A percentile compares a stretch with the other conserved stretches of the same genome.
These are phyloP conservation scores for Drosera spatulata DNA, from an alignment of 179 eudicot species.

Conservation along the genomic window DNA sequence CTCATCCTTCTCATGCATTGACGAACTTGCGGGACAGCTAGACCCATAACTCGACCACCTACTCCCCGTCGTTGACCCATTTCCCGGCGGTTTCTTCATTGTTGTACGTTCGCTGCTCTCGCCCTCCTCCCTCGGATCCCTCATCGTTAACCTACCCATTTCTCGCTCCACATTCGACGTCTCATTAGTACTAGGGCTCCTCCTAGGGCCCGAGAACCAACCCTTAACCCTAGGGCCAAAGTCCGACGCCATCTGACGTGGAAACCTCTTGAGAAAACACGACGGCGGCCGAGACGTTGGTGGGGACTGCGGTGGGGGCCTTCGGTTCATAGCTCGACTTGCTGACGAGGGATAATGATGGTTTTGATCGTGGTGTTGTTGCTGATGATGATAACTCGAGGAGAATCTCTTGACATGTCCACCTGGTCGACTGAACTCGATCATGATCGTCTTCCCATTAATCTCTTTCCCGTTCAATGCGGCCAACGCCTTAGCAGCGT, in stretches of 20 bases:
- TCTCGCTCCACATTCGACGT: conserved; percentile 5
- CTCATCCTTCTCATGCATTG: no score
- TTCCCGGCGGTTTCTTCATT: background rate
- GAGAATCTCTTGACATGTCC: conserved; percentile 27
- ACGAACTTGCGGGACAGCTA: no score
- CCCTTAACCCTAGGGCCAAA: background rate
- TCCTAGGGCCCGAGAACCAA: background rate
- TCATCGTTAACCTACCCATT: conserved; percentile 5
- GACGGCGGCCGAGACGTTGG: conserved; percentile 4
- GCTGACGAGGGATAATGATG: background rate
- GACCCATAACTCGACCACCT: no score
- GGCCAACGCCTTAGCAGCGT: conserved; percentile 58
- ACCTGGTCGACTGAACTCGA: conserved; percentile 87
- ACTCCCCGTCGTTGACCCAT: no score
- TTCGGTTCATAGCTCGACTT: background rate
- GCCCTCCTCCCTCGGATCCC: background rate
- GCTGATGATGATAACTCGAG: background rate
- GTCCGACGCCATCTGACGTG: background rate
- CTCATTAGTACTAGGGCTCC: conserved; percentile 8
- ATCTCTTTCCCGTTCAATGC: conserved; percentile 80
- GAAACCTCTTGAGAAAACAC: background rate
- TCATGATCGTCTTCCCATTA: conserved; percentile 31
- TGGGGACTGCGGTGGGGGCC: conserved; percentile 4
- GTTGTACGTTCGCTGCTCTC: background rate
- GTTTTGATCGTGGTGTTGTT: no score